Evolutionary conservation across 306 rosid species (phyloP).

Genomic region (Cercis canadensis): DNA sequence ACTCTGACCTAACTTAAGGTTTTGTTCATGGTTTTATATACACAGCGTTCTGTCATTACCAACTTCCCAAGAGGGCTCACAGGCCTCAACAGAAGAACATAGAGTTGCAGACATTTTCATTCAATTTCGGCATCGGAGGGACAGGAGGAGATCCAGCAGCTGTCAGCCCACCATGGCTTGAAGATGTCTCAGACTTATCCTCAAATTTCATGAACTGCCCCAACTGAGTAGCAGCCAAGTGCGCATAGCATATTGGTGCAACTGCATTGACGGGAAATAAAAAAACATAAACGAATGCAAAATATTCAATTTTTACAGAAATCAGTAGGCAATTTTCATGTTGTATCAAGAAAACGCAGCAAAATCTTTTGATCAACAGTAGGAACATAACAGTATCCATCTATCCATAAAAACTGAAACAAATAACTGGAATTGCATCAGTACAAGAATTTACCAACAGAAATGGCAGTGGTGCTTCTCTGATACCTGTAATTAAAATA

Average conservation of each 20-base stretch:
- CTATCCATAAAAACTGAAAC: neutral
- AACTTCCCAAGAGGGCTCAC: neutral
- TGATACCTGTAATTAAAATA: slow-evolving; percentile 66
- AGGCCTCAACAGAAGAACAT: slow-evolving; percentile 82
- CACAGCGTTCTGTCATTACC: slow-evolving; percentile 2
- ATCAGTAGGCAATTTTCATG: no score
- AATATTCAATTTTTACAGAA: neutral
- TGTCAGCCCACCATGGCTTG: slow-evolving; percentile 72
- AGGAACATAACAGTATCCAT: neutral
- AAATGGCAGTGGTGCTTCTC: slow-evolving; percentile 92
- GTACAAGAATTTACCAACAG: slow-evolving; percentile 64
- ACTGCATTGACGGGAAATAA: slow-evolving; percentile 51
- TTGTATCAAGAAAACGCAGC: no score
- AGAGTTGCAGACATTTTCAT: slow-evolving; percentile 59
- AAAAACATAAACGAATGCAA: neutral
- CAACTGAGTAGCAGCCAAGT: slow-evolving; percentile 83
- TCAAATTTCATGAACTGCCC: slow-evolving; percentile 83
- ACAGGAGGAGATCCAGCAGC: slow-evolving; percentile 63
- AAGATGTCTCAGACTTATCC: slow-evolving; percentile 78
- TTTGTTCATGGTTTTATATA: slow-evolving; percentile 9
- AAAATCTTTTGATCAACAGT: neutral
- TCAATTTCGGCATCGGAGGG: slow-evolving; percentile 75
- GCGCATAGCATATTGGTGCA: slow-evolving; percentile 95
- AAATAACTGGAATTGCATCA: neutral
- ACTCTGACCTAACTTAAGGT: neutral